Evolutionary conservation across 2,329 filamentous ascomycete genomes (phyloP).

Genomic region (Cadophora malorum): DNA sequence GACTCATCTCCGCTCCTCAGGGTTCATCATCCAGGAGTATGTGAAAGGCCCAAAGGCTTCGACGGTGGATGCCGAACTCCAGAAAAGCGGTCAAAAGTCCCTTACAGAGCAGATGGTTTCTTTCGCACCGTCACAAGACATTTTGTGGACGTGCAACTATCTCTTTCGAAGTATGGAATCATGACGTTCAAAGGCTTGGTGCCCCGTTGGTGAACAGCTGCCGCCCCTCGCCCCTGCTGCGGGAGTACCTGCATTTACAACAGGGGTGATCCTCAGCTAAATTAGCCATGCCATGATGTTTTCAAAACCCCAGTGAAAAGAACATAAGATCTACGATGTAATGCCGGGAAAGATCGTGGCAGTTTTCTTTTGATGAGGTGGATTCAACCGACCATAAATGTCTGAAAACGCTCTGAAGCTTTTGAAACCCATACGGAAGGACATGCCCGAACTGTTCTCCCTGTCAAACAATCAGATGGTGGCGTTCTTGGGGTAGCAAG

Average conservation of each 20-base stretch:
- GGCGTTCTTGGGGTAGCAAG: conserved; percentile 6
- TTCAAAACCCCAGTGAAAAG: background rate
- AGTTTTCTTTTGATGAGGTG: background rate
- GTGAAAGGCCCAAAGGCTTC: no score
- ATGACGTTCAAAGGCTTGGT: background rate
- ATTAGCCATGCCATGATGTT: conserved; percentile 12
- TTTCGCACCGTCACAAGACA: no score
- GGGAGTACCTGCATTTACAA: conserved; percentile 26
- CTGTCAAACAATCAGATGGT: conserved; percentile 12
- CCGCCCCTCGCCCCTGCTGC: background rate
- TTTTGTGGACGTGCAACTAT: no score
- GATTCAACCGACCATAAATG: background rate
- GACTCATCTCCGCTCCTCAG: background rate
- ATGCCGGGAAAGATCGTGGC: background rate
- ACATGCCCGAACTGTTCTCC: conserved; percentile 2
- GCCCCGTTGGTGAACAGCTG: background rate
- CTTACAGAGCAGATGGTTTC: no score
- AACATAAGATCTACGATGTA: background rate
- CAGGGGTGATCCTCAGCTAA: conserved; percentile 10
- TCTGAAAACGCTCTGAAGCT: background rate
- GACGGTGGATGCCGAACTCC: no score
- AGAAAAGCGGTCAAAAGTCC: no score
- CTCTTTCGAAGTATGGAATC: background rate
- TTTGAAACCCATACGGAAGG: background rate
- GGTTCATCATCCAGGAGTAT: background rate